Evolutionary conservation across 352 stramenopile genomes (phyloP), one percentile per base, ranked within the genome.

Genomic region (Pythium pyrilobum): DNA sequence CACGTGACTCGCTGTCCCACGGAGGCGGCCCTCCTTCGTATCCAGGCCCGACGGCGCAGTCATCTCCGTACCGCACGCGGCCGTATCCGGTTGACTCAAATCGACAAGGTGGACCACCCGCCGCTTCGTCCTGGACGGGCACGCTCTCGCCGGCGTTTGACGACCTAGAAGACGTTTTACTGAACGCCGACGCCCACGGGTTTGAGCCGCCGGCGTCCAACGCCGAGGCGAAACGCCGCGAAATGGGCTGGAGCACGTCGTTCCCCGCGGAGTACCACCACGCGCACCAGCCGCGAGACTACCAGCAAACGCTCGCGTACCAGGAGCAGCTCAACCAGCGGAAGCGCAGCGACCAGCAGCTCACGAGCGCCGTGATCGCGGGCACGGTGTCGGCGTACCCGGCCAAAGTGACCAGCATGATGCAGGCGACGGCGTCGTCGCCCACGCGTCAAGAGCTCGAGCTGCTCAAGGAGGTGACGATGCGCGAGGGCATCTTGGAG

Each of bases 201-300:
- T 46, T 47, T 13, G 29, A 56, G 28, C 13, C 27, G 10, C 25
- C 34, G 13, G 36, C 43, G 4, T 36, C 43, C 16, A 49, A 38
- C 29, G 36, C 34, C 12, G 71, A 75, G 41, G 47, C 66, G 32
- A 80, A 76, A 56, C 72, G 68, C 37, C 79, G 76, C 9, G 77
- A 90, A 52, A 77, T 81, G 53, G 69, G 79, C 16, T 90, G 79
- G 79, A 84, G 71, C 51, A 85, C 77, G 21, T 87, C 76, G 1
- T 90, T 71, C 34, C 77, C 77, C 24, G 77, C 76, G 16, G 79
- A 90, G 38, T 90, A 90, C 41, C 56, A 78, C 15, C 44, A 58
- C 1, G 32, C 46, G 25, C 59, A 71, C 45, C 62, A 73, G 31
- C 54, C 58, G 28, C 56, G 44, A 1, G 64, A 84, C 53, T 82